These are phyloP conservation scores for Colletotrichum eremochloae DNA, from an alignment of 2,329 filamentous ascomycete genomes.

Conservation along the genomic window DNA sequence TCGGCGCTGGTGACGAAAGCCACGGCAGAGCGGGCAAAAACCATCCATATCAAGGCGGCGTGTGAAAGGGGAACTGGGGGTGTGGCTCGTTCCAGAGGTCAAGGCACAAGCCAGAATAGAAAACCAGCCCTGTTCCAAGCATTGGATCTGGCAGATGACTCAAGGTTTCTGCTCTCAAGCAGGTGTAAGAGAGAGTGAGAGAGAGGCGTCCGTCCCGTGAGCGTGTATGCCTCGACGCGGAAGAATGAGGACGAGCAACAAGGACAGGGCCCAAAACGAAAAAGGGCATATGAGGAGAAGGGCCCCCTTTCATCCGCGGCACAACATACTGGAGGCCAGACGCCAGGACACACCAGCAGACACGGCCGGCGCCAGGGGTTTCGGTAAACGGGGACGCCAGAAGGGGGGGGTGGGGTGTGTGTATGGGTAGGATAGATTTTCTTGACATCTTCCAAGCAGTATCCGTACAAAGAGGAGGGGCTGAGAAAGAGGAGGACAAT, in stretches of 20 bases:
- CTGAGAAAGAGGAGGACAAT: background rate
- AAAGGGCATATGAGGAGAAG: slow-evolving; percentile 37
- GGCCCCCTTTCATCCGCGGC: slow-evolving; percentile 37
- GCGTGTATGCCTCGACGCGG: slow-evolving; percentile 4
- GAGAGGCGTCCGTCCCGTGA: background rate
- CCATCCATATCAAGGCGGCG: slow-evolving; percentile 38
- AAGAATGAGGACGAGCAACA: slow-evolving; percentile 1
- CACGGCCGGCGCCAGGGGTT: slow-evolving; percentile 25
- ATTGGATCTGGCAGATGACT: slow-evolving; percentile 35
- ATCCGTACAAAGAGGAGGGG: background rate
- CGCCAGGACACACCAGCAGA: background rate
- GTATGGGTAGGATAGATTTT: slow-evolving; percentile 7
- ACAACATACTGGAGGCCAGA: slow-evolving; percentile 9
- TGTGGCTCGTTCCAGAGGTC: slow-evolving; percentile 19
- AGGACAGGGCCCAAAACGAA: background rate
- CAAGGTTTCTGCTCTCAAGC: slow-evolving; percentile 20
- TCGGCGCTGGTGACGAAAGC: slow-evolving; percentile 42
- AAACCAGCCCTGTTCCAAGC: slow-evolving; percentile 1
- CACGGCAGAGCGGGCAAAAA: slow-evolving; percentile 33
- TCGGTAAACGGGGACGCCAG: slow-evolving; percentile 15
- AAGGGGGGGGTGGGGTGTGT: slow-evolving; percentile 9
- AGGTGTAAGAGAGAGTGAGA: background rate
- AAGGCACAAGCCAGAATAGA: slow-evolving; percentile 39
- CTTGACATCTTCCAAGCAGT: slow-evolving; percentile 15
- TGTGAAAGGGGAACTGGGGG: slow-evolving; percentile 16